Evolutionary conservation across 768 basidiomycete genomes (phyloP).

Genomic region (Boletus rex-veris): DNA sequence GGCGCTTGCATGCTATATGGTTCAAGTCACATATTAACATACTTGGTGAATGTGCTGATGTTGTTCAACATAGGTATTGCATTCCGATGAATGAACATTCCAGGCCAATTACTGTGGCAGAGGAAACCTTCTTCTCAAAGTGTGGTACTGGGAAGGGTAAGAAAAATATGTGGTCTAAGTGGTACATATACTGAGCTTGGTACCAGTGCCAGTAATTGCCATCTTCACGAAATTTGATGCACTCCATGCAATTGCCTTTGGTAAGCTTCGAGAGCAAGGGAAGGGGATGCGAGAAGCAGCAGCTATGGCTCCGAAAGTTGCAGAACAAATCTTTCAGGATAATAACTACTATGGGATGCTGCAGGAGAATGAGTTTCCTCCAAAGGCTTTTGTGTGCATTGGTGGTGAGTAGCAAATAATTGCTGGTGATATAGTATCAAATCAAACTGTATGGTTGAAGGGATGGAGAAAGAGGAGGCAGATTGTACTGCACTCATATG

Average conservation of each 20-base stretch:
- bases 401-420: background rate
- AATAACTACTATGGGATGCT: background rate
- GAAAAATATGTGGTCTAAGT: background rate
- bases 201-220: slow-evolving; percentile 36
- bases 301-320: slow-evolving; percentile 9
- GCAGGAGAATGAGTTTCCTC: background rate
- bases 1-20: no score
- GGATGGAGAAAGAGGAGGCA: background rate
- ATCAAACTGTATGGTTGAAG: no score
- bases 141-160: slow-evolving; percentile 7
- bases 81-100: slow-evolving; percentile 26
- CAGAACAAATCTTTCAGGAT: background rate
- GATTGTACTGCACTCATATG: background rate
- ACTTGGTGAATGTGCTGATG: no score
- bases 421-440: no score
- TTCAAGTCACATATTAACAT: no score
- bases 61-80: slow-evolving; percentile 34
- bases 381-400: background rate
- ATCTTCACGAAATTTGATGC: slow-evolving; percentile 40
- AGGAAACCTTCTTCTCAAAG: slow-evolving; percentile 29
- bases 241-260: slow-evolving; percentile 20
- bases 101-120: slow-evolving; percentile 28
- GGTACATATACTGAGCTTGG: background rate
- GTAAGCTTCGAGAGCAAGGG: slow-evolving; percentile 7
- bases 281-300: background rate